Evolutionary conservation across 768 basidiomycete species (phyloP).

Genomic region (Amyloporia xantha): DNA sequence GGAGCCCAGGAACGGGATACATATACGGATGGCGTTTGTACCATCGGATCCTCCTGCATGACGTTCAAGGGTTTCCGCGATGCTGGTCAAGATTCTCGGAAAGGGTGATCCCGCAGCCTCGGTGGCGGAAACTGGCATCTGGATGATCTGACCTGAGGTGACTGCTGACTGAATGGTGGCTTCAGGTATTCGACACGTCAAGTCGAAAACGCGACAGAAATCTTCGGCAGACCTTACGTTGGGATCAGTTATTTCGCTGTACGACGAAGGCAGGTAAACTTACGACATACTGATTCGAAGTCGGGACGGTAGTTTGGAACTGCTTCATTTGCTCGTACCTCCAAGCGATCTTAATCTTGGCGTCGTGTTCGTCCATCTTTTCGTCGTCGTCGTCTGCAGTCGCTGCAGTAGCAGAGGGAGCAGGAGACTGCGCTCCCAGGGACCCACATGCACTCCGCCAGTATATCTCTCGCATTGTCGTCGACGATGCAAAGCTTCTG

Average conservation of each 20-base stretch:
- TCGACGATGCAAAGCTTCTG: slow-evolving; percentile 69
- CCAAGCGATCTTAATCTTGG: slow-evolving; percentile 94
- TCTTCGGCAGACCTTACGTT: slow-evolving; percentile 43
- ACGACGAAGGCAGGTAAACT: slow-evolving; percentile 14
- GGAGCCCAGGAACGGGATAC: slow-evolving; percentile 56
- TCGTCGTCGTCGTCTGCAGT: slow-evolving; percentile 33
- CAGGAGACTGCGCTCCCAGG: slow-evolving; percentile 26
- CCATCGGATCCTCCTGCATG: background rate
- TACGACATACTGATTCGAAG: slow-evolving; percentile 45
- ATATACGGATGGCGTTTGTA: slow-evolving; percentile 44
- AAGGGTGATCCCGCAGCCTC: slow-evolving; percentile 13
- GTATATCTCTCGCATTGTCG: slow-evolving; percentile 48
- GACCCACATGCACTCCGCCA: slow-evolving; percentile 78
- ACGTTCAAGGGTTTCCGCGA: slow-evolving; percentile 9
- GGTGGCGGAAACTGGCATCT: slow-evolving; percentile 17
- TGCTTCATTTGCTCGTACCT: slow-evolving; percentile 91
- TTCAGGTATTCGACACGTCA: slow-evolving; percentile 55
- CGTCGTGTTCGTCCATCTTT: slow-evolving; percentile 32
- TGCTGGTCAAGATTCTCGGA: slow-evolving; percentile 7
- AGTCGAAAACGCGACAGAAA: slow-evolving; percentile 68
- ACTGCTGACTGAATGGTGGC: slow-evolving; percentile 40
- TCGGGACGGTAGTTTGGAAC: slow-evolving; percentile 78
- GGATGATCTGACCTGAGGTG: slow-evolving; percentile 31
- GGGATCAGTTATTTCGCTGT: slow-evolving; percentile 7
- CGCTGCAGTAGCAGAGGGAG: slow-evolving; percentile 23